Evolutionary conservation across 768 basidiomycete species (phyloP).

Genomic region (Mycena sanguinolenta): DNA sequence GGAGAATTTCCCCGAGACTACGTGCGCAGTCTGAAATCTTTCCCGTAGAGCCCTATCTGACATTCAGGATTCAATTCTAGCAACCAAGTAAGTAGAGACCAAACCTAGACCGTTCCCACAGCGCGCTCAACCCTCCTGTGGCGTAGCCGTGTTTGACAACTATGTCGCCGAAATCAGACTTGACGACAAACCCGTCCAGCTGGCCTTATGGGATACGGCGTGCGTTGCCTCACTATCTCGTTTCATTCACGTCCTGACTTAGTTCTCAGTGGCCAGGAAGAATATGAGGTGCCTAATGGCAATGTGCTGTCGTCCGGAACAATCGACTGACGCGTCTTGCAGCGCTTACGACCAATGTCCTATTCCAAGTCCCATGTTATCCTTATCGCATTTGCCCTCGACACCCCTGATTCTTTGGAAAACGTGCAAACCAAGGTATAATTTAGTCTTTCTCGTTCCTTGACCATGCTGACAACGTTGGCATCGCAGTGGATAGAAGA

Average conservation of each 20-base stretch:
- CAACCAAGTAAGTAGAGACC: slow-evolving; percentile 66
- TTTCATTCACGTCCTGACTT: slow-evolving; percentile 31
- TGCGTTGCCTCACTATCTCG: slow-evolving; percentile 58
- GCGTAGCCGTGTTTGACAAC: slow-evolving; percentile 94
- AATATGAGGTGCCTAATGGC: slow-evolving; percentile 83
- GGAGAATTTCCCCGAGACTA: slow-evolving; percentile 98
- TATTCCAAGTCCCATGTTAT: slow-evolving; percentile 99
- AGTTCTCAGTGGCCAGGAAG: slow-evolving; percentile 89
- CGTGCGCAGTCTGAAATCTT: slow-evolving; percentile 62
- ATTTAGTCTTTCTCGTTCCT: background rate
- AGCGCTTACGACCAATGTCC: slow-evolving; percentile 95
- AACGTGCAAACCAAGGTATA: slow-evolving; percentile 92
- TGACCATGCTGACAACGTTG: slow-evolving; percentile 24
- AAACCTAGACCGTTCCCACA: slow-evolving; percentile 27
- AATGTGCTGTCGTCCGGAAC: slow-evolving; percentile 23
- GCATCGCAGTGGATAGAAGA: slow-evolving; percentile 93
- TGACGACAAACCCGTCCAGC: slow-evolving; percentile 96
- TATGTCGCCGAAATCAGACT: slow-evolving; percentile 98
- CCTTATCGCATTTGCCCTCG: slow-evolving; percentile 96
- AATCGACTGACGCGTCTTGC: slow-evolving; percentile 34
- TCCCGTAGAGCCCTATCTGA: slow-evolving; percentile 26
- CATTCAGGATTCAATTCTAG: slow-evolving; percentile 46
- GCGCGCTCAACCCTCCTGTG: slow-evolving; percentile 34
- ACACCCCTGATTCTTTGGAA: slow-evolving; percentile 96
- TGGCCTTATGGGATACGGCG: slow-evolving; percentile 99